Conservation (phyloP, 176 grass and related monocot species). For the Cenchrus fungigraminus region DNA sequence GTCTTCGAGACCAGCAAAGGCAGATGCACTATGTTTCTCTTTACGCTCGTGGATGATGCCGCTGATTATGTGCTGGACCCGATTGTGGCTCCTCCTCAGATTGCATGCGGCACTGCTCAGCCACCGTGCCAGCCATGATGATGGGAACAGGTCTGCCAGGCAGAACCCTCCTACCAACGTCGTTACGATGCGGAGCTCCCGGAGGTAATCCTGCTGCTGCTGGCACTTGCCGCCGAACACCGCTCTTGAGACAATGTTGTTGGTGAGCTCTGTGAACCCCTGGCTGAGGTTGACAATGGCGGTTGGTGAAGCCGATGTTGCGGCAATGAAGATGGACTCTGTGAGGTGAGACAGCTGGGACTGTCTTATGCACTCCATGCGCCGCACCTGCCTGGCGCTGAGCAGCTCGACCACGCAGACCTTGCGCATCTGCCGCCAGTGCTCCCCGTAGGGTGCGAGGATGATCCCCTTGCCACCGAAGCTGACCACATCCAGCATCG, state of each 20-base stretch:
- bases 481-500: too few relatives aligned
- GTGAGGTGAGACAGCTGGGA: too few relatives aligned
- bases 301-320: too few relatives aligned
- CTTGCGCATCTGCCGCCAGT: too few relatives aligned
- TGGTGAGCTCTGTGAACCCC: conserved; percentile 21
- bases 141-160: conserved; percentile 56
- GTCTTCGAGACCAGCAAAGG: not conserved
- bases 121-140: conserved; percentile 31
- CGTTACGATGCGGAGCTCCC: conserved; percentile 1
- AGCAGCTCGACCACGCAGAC: too few relatives aligned
- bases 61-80: conserved; percentile 38
- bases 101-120: not conserved
- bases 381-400: too few relatives aligned
- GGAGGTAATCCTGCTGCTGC: conserved; percentile 33
- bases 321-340: too few relatives aligned
- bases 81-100: conserved; percentile 1
- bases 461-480: too few relatives aligned
- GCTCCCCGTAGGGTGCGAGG: too few relatives aligned
- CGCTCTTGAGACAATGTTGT: conserved; percentile 38
- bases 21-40: not conserved
- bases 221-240: conserved; percentile 44
- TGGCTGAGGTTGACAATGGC: conserved; percentile 1
- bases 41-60: conserved; percentile 42
- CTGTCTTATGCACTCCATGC: too few relatives aligned
- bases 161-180: conserved; percentile 43